Evolutionary conservation across 805 yeast genomes (phyloP), one percentile per base, ranked within the genome.

Genomic region (Wickerhamiella musiphila): DNA sequence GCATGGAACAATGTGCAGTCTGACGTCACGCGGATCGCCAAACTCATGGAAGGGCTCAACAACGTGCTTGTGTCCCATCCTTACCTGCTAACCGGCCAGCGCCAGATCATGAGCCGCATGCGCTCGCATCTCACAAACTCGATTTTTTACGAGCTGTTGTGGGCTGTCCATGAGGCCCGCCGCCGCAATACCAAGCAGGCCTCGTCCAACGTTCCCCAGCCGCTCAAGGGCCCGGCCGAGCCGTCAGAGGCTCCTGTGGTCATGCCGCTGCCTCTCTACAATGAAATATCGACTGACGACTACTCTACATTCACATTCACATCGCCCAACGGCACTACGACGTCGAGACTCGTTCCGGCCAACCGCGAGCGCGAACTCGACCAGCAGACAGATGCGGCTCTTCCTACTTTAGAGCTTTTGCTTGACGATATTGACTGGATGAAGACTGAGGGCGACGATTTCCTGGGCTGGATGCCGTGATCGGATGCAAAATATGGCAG

Each of bases 161-260:
- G 93, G 83, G 78, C 93, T 51, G 76, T 84, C 29, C 95, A 84
- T 53, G 95, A 84, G 48, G 94, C 94, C 1, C 64, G 93, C 50
- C 63, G 94, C 49, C 60, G 93, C 33, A 64, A 43, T 35, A 38
- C 46, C 7, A 33, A 40, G 29, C 28, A 29, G 8, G 29, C 29
- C 14, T 41, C 38, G 18, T 29, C 28, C 4, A 32, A 29, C n/a
- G 26, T 36, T 6, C 45, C 46, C 9, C 32, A 35, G 28, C 38
- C 29, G 24, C 32, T 33, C 21, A 24, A 30, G n/a, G 43, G 37
- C 6, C 37, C 40, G 2, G 39, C 56, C 41, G 8, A 38, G 41
- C 44, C 54, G 45, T 52, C 55, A 57, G 33, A 63, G 73, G 4
- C 64, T 63, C 16, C 93, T 93, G 11, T 23, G 5, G 23, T 18